These are phyloP conservation scores for Hanseniaspora valbyensis DNA, from an alignment of 805 yeast genomes.

Conservation along the genomic window DNA sequence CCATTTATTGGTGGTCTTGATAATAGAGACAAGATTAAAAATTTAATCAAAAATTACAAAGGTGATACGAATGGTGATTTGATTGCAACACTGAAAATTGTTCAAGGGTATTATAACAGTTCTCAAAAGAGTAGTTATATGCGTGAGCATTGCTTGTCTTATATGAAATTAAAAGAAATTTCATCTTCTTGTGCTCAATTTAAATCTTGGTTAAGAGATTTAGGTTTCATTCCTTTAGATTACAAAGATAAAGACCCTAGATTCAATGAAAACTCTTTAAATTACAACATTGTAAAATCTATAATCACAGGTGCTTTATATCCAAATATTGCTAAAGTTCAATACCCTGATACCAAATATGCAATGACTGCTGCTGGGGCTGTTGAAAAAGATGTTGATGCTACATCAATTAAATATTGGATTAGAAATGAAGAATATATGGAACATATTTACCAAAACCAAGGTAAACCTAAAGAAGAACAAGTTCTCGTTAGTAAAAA, in stretches of 20 bases:
- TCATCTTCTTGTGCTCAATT: constrained; percentile 61
- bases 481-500: constrained; percentile 17
- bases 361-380: constrained; percentile 64
- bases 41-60: constrained; percentile 27
- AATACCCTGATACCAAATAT: constrained; percentile 70
- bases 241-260: constrained; percentile 29
- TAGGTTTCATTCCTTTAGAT: constrained; percentile 59
- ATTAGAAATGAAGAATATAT: constrained; percentile 49
- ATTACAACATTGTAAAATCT: constrained; percentile 46
- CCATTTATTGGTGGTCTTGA: constrained; percentile 61
- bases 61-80: constrained; percentile 61
- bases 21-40: constrained; percentile 51
- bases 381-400: constrained; percentile 76
- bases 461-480: constrained; percentile 14
- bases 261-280: constrained; percentile 40
- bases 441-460: constrained; percentile 22
- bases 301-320: constrained; percentile 70
- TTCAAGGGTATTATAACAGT: constrained; percentile 38
- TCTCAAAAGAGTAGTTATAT: constrained; percentile 36
- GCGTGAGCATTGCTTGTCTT: constrained; percentile 49
- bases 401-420: constrained; percentile 60
- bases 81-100: constrained; percentile 53
- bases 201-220: constrained; percentile 56
- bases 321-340: constrained; percentile 74
- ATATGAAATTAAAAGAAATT: constrained; percentile 57